Conservation (phyloP, 805 yeast species). For the Kazachstania africana region DNA sequence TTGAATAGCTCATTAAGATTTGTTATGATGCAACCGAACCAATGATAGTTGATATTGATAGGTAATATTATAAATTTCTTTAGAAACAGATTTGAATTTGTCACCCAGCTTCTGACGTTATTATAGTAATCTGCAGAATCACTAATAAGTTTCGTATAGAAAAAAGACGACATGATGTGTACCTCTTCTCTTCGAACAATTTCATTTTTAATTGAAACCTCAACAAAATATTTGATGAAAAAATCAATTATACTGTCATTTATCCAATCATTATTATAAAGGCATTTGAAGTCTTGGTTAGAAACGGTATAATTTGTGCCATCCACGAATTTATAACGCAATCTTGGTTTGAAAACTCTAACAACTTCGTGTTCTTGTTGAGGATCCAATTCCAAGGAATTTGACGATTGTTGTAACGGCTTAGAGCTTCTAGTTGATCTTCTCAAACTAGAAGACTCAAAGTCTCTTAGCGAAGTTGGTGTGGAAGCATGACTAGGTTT, state of each 20-base stretch:
- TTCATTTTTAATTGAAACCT: conserved; percentile 19
- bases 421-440: conserved; percentile 5
- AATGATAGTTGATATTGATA: conserved; percentile 68
- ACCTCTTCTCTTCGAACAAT: conserved; percentile 29
- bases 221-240: conserved; percentile 52
- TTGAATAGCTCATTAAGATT: conserved; percentile 30
- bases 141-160: conserved; percentile 53
- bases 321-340: conserved; percentile 43
- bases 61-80: conserved; percentile 64
- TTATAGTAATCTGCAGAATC: conserved; percentile 35
- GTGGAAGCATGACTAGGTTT: no score
- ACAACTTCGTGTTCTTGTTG: conserved; percentile 14
- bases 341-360: conserved; percentile 28
- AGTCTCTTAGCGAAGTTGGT: neutral
- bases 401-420: neutral
- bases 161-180: conserved; percentile 69
- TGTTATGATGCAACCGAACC: conserved; percentile 74
- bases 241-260: conserved; percentile 85
- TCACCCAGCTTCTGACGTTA: conserved; percentile 70
- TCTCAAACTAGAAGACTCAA: neutral
- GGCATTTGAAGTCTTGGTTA: conserved; percentile 63
- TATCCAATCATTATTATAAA: conserved; percentile 74
- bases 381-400: conserved; percentile 6
- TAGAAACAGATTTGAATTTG: conserved; percentile 48
- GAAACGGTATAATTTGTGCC: conserved; percentile 45